These are phyloP conservation scores for Arthrobotrys pseudoclavata DNA, from an alignment of 2,329 filamentous ascomycete species.

Conservation along the genomic window DNA sequence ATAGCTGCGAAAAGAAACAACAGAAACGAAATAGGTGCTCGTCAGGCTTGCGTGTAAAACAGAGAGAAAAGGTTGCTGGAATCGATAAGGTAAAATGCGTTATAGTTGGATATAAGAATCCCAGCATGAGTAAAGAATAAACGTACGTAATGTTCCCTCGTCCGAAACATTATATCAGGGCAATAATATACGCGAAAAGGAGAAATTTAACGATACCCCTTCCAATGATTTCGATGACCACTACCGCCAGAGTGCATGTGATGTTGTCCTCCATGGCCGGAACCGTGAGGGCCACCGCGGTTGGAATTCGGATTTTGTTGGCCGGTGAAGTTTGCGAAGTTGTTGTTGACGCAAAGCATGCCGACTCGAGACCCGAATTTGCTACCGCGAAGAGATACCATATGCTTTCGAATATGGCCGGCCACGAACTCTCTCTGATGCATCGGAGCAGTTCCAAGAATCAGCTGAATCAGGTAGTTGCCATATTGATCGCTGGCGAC, in stretches of 20 bases:
- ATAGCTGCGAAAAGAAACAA: conserved; percentile 21
- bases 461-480: conserved; percentile 98
- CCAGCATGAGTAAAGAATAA: conserved; percentile 32
- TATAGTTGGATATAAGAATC: conserved; percentile 23
- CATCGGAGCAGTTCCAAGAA: conserved; percentile 85
- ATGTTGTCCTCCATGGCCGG: conserved; percentile 41
- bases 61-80: conserved; percentile 12
- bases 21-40: conserved; percentile 29
- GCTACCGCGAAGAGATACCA: conserved; percentile 97
- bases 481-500: conserved; percentile 97
- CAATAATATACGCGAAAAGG: conserved; percentile 62
- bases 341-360: conserved; percentile 91
- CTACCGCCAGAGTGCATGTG: conserved; percentile 24
- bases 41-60: conserved; percentile 16
- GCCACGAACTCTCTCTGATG: conserved; percentile 95
- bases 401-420: conserved; percentile 96
- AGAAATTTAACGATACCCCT: conserved; percentile 48
- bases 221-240: conserved; percentile 44
- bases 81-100: conserved; percentile 17
- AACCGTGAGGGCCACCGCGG: conserved; percentile 27
- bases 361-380: conserved; percentile 98
- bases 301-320: conserved; percentile 18
- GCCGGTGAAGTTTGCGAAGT: conserved; percentile 40
- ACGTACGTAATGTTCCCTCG: conserved; percentile 1
- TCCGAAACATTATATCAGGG: conserved; percentile 11